Conservation (phyloP, 176 grass and related monocot genomes). For the Zoysia japonica region DNA sequence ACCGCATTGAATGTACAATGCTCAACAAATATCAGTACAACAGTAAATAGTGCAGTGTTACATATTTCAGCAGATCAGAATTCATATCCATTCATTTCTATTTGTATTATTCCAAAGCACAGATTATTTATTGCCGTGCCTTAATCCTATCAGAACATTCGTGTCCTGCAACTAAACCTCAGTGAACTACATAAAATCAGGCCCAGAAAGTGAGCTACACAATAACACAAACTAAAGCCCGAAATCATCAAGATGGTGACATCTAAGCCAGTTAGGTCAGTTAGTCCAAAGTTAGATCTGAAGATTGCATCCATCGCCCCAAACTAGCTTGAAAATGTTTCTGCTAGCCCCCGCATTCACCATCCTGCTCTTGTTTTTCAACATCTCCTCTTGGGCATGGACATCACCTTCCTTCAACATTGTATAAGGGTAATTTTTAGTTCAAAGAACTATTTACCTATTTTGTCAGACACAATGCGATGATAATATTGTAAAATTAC, state of each 20-base stretch:
- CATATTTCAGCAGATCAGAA: neutral
- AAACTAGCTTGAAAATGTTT: conserved; percentile 79
- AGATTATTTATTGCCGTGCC: too few relatives aligned
- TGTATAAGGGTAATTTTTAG: conserved; percentile 10
- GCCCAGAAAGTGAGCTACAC: neutral
- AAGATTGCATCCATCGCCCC: conserved; percentile 29
- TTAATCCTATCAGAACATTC: neutral
- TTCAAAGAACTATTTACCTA: neutral
- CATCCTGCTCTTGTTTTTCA: conserved; percentile 59
- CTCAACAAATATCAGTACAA: neutral
- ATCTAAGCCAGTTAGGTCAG: neutral
- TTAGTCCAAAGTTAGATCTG: neutral
- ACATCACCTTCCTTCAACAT: conserved; percentile 63
- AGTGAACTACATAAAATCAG: neutral
- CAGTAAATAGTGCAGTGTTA: neutral
- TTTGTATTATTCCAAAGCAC: neutral
- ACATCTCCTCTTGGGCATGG: conserved; percentile 66
- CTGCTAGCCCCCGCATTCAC: conserved; percentile 60
- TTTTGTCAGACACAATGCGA: neutral
- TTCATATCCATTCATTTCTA: neutral
- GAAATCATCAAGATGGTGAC: conserved; percentile 14
- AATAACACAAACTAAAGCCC: neutral
- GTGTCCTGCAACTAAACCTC: neutral
- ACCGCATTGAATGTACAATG: too few relatives aligned
- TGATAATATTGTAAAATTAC: neutral